A percentile compares a stretch with the other conserved stretches of the same genome.
These are phyloP conservation scores for Penicillium goetzii DNA, from an alignment of 495 filamentous ascomycete genomes.

Conservation along the genomic window DNA sequence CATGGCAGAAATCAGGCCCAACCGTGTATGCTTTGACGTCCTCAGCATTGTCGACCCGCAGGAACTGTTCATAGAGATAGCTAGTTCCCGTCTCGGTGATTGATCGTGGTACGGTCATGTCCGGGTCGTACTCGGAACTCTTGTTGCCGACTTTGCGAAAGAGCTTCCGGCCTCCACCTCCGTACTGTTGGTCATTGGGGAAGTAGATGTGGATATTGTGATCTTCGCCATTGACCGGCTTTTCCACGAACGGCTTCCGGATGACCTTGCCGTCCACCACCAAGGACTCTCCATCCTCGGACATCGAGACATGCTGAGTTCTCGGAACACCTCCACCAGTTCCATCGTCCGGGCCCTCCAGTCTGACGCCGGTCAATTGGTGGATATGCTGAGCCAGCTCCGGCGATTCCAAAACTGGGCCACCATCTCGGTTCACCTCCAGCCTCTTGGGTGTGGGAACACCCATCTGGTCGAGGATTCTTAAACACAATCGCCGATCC, in stretches of 20 bases:
- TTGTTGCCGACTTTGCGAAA: conserved; percentile 99
- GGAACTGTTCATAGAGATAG: conserved; percentile 96
- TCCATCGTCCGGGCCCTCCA: conserved; percentile 76
- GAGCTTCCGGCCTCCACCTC: conserved; percentile 85
- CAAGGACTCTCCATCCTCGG: conserved; percentile 85
- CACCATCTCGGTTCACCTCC: conserved; percentile 95
- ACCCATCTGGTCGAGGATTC: conserved; percentile 82
- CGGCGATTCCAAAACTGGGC: conserved; percentile 72
- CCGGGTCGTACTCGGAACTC: conserved; percentile 87
- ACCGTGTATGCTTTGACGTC: conserved; percentile 99
- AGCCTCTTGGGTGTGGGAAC: conserved; percentile 87
- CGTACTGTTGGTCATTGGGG: conserved; percentile 69
- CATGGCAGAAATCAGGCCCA: conserved; percentile 90
- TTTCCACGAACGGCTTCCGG: conserved; percentile 96
- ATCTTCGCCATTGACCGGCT: conserved; percentile 96
- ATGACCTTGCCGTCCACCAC: conserved; percentile 81
- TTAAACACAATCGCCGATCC: conserved; percentile 89
- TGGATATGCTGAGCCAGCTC: conserved; percentile 80
- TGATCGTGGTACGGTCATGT: conserved; percentile 72
- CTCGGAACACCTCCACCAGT: conserved; percentile 61
- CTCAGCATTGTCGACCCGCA: conserved; percentile 93
- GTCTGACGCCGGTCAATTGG: conserved; percentile 74
- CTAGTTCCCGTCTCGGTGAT: conserved; percentile 77
- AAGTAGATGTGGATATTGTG: conserved; percentile 99
- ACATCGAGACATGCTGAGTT: conserved; percentile 72